phyloP scores from a whole-genome alignment of 345 rosid genomes.

The Laguncularia racemosa region DNA sequence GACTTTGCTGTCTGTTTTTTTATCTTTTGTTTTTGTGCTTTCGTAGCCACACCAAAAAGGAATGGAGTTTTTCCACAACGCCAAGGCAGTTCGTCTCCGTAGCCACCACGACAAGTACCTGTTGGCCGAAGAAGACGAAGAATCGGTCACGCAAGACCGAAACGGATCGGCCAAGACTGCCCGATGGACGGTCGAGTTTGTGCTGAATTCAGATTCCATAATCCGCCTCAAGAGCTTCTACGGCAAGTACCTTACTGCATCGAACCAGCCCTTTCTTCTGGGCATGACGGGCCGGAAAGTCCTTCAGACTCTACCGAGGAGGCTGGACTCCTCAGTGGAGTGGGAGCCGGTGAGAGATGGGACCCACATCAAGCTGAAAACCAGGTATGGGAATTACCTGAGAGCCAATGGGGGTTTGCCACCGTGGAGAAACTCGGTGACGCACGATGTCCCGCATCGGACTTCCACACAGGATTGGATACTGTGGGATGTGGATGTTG shows the following conservation, averaged over 20 bases:
- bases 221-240: slow-evolving; percentile 63
- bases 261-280: slow-evolving; percentile 62
- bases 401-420: slow-evolving; percentile 84
- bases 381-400: slow-evolving; percentile 53
- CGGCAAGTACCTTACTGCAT: slow-evolving; percentile 77
- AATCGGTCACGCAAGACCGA: slow-evolving; percentile 50
- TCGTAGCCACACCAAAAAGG: slow-evolving; percentile 7
- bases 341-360: slow-evolving; percentile 78
- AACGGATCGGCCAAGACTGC: slow-evolving; percentile 56
- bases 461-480: slow-evolving; percentile 69
- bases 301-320: slow-evolving; percentile 37
- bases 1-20: background rate
- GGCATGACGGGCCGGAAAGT: slow-evolving; percentile 81
- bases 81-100: slow-evolving; percentile 60
- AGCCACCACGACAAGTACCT: slow-evolving; percentile 80
- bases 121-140: slow-evolving; percentile 65
- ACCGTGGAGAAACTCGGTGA: slow-evolving; percentile 80
- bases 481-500: slow-evolving; percentile 65
- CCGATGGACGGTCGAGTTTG: slow-evolving; percentile 62
- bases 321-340: slow-evolving; percentile 49
- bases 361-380: slow-evolving; percentile 44
- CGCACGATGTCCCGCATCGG: slow-evolving; percentile 69
- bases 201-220: slow-evolving; percentile 34
- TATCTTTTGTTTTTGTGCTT: background rate
- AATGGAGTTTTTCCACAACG: slow-evolving; percentile 80